These are phyloP conservation scores for Rubus parviflorus DNA, from an alignment of 306 rosid genomes.

Conservation along the genomic window DNA sequence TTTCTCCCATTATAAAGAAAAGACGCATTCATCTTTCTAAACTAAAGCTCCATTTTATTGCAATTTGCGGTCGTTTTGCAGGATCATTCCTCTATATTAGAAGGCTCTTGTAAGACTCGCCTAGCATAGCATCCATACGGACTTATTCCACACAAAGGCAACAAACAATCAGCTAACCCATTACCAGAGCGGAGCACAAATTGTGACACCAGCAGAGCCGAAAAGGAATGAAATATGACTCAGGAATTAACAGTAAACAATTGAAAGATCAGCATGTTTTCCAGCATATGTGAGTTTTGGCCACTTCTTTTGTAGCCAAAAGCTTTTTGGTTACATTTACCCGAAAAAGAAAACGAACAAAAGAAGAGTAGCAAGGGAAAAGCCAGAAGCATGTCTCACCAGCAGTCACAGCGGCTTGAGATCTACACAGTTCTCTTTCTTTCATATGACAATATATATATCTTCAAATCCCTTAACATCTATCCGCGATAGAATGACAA, in stretches of 20 bases:
- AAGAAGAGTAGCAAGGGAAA: background rate
- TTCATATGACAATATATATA: background rate
- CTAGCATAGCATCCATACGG: background rate
- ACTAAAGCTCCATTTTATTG: no score
- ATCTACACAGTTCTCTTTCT: background rate
- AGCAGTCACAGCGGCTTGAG: background rate
- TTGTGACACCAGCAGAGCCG: background rate
- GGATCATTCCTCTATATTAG: background rate
- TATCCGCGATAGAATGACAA: background rate
- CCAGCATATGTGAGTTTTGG: background rate
- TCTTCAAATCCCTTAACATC: background rate
- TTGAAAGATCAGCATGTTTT: background rate
- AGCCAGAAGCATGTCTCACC: background rate
- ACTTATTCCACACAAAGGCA: background rate
- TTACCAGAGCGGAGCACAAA: background rate
- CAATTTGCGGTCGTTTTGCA: background rate
- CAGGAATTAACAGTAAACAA: background rate
- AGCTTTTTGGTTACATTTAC: background rate
- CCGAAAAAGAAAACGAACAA: background rate
- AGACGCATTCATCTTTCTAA: background rate
- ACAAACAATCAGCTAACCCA: background rate
- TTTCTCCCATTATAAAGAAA: background rate
- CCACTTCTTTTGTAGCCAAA: background rate
- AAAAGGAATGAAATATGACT: background rate
- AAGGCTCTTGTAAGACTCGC: background rate